phyloP scores from a whole-genome alignment of 768 basidiomycete species.

The Dioszegia aurantiaca region DNA sequence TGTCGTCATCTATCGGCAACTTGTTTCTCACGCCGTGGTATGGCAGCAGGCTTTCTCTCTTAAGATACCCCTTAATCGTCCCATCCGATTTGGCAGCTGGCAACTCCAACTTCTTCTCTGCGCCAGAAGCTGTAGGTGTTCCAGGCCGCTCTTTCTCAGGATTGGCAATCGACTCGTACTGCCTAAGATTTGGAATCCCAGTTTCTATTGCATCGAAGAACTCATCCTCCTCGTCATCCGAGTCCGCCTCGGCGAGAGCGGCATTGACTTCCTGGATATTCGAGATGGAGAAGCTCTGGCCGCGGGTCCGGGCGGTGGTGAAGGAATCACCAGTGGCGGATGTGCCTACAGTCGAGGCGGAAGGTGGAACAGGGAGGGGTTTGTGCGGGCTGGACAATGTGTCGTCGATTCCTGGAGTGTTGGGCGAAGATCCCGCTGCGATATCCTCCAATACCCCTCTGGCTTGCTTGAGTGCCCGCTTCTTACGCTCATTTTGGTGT shows the following conservation, averaged over 20 bases:
- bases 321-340: background rate
- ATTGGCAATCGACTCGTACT: slow-evolving; percentile 64
- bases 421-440: slow-evolving; percentile 39
- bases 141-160: slow-evolving; percentile 50
- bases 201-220: slow-evolving; percentile 96
- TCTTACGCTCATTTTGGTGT: slow-evolving; percentile 60
- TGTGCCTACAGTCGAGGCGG: slow-evolving; percentile 8
- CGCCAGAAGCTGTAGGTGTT: slow-evolving; percentile 19
- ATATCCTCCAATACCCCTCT: slow-evolving; percentile 54
- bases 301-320: slow-evolving; percentile 12
- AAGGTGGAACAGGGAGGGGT: background rate
- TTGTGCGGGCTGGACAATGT: background rate
- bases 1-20: slow-evolving; percentile 67
- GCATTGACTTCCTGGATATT: slow-evolving; percentile 47
- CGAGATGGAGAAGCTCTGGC: slow-evolving; percentile 27
- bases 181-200: slow-evolving; percentile 70
- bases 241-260: slow-evolving; percentile 47
- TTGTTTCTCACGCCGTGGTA: slow-evolving; percentile 64
- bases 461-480: slow-evolving; percentile 38
- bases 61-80: slow-evolving; percentile 50
- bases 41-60: slow-evolving; percentile 58
- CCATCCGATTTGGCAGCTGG: slow-evolving; percentile 12
- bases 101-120: slow-evolving; percentile 6
- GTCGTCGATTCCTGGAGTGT: slow-evolving; percentile 26
- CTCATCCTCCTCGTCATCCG: slow-evolving; percentile 66